A percentile compares a stretch with the other conserved stretches of the same genome.
phyloP scores from a whole-genome alignment of 2,329 filamentous ascomycete species.

The Aspergillus terreus region DNA sequence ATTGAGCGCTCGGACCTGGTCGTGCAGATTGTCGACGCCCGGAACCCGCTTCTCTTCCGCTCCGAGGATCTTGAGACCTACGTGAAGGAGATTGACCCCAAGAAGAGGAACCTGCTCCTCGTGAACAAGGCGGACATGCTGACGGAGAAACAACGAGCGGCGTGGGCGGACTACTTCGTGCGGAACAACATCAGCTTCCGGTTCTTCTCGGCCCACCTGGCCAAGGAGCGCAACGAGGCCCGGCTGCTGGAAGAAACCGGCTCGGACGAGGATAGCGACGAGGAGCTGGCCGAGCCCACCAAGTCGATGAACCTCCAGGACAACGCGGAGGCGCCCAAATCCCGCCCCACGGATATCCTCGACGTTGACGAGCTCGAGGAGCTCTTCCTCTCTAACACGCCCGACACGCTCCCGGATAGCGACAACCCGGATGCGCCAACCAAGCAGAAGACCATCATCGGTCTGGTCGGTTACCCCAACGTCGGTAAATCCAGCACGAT shows the following conservation, averaged over 20 bases:
- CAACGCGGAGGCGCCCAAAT: slow-evolving; percentile 28
- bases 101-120: slow-evolving; percentile 85
- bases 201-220: slow-evolving; percentile 92
- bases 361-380: slow-evolving; percentile 90
- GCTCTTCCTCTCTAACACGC: slow-evolving; percentile 76
- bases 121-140: slow-evolving; percentile 99
- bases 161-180: slow-evolving; percentile 85
- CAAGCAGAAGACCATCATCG: slow-evolving; percentile 75
- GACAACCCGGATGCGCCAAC: slow-evolving; percentile 43
- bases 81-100: slow-evolving; percentile 84
- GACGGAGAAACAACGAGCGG: slow-evolving; percentile 74
- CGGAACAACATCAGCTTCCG: slow-evolving; percentile 79
- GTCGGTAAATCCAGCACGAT: slow-evolving; percentile 99
- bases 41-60: slow-evolving; percentile 90
- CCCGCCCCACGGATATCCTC: slow-evolving; percentile 67
- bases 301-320: slow-evolving; percentile 20
- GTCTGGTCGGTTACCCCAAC: slow-evolving; percentile 95
- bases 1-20: slow-evolving; percentile 94
- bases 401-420: slow-evolving; percentile 45
- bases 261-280: slow-evolving; percentile 39
- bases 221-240: slow-evolving; percentile 82
- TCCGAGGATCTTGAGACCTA: slow-evolving; percentile 91
- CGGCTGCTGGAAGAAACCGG: slow-evolving; percentile 52
- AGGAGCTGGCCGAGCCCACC: slow-evolving; percentile 19
- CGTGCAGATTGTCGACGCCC: slow-evolving; percentile 96